Base-by-base conservation (phyloP, 2,329 filamentous ascomycete genomes). In the Claviceps fusiformis region DNA sequence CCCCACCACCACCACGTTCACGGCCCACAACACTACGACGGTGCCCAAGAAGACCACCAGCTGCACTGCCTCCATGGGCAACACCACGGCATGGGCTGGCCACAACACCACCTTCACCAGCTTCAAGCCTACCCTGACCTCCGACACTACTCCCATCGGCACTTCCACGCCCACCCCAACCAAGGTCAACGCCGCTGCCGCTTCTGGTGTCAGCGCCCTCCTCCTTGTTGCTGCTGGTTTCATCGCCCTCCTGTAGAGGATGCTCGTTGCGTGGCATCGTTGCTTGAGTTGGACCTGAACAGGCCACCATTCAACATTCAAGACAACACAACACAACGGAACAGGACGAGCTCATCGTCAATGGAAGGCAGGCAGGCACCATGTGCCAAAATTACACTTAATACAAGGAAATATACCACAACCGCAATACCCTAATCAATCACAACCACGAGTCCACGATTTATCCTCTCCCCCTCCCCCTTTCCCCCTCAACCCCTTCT, bases 221-320 rank as follows among this genome's bases (percentile, higher is more conserved):
- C 66, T 71, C 24, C 62, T 71, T 43, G 62, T 65, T 43, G 69
- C 65, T 47, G 70, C 67, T 50, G 69, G 67, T 55, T 59, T 66
- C 56, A 59, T 70, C 41, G 68, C 67, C 51, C 68, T 71, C 52
- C 59, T 71, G 61, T 71, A 69, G 24, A 62, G 24, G 15, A 29
- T 24, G 17, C n/a, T 35, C 31, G 46, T 9, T 11, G 15, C 17
- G 33, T 9, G 11, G 39, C 39, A 46, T 5, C 9, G 27, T 19
- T 19, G 5, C 3, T 6, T 3, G 41, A 44, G 41, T 19, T 24
- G n/a, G n/a, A 9, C 7, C 43, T 3, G n/a, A n/a, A n/a, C 43
- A 3, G 10, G 19, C n/a, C 2, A 3, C 3, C 43, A 44, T 7
- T 9, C 8, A 19, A 19, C n/a, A 44, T 19, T 19, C n/a, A 44